Evolutionary conservation across 352 stramenopile genomes (phyloP).

Genomic region (Phytophthora parvispora): DNA sequence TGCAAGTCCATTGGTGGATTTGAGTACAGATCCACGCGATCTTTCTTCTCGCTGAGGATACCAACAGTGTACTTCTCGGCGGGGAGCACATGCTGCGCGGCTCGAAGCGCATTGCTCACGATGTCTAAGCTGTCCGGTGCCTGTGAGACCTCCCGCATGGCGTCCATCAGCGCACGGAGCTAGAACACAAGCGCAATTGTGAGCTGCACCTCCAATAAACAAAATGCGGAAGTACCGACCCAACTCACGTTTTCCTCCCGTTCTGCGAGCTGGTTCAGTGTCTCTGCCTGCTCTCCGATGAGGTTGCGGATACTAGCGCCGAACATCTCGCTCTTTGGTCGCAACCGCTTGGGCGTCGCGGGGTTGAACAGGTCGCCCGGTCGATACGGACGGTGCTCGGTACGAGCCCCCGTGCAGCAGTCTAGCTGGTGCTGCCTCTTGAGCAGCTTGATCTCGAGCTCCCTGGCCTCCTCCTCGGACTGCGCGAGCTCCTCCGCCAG

Average conservation of each 20-base stretch:
- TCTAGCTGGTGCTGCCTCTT: slow-evolving; percentile 70
- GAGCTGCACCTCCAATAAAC: not conserved
- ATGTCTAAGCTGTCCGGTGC: slow-evolving; percentile 63
- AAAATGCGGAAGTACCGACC: no score
- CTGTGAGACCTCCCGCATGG: slow-evolving; percentile 69
- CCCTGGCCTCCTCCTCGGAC: slow-evolving; percentile 47
- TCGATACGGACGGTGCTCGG: slow-evolving; percentile 26
- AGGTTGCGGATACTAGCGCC: slow-evolving; percentile 62
- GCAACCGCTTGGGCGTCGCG: slow-evolving; percentile 35
- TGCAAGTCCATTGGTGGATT: slow-evolving; percentile 62
- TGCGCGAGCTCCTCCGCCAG: slow-evolving; percentile 43
- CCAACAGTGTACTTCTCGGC: slow-evolving; percentile 73
- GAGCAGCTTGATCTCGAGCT: slow-evolving; percentile 52
- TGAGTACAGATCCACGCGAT: slow-evolving; percentile 68
- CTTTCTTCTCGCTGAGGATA: slow-evolving; percentile 73
- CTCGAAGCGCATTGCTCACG: slow-evolving; percentile 62
- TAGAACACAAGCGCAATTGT: slow-evolving; percentile 17
- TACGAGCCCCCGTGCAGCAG: slow-evolving; percentile 44
- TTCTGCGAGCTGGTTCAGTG: slow-evolving; percentile 56
- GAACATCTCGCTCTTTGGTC: slow-evolving; percentile 59
- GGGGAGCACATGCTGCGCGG: slow-evolving; percentile 53
- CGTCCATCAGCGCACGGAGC: slow-evolving; percentile 72
- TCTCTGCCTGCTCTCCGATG: slow-evolving; percentile 59
- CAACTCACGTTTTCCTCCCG: slow-evolving; percentile 60
- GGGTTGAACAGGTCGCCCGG: slow-evolving; percentile 11